Base-by-base conservation (phyloP, 306 rosid genomes). In the Rubus parviflorus region DNA sequence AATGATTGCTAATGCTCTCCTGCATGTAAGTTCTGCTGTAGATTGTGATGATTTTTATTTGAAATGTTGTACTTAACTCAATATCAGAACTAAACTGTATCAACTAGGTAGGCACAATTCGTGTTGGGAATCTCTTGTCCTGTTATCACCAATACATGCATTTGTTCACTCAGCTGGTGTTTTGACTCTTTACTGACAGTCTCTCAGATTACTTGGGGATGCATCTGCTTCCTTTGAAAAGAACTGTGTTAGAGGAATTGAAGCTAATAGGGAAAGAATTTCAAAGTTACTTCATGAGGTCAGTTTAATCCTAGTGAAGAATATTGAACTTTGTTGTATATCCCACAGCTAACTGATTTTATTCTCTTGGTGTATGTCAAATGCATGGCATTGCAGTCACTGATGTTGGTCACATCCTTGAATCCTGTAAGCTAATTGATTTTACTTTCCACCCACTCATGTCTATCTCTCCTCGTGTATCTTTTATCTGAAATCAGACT, bases 181-280 rank as follows among this genome's bases (percentile, higher is more conserved):
- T 70, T 68, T 71, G 48, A 71, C 48, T 79, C 40, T 57, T 61
- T 41, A 56, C 79, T 85, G 77, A 75, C 82, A 96, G 99, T 96
- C 99, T 4, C 43, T 93, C 74, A 91, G 99, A 88, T 89, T 96
- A 82, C 90, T 93, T 42, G 99, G 96, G 76, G 99, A 96, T 81
- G 92, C 99, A 75, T 87, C 97, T 66, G 88, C 90, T 74, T 96
- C 99, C 83, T 96, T 93, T 49, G 98, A 93, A 68, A 93, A 89
- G 96, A 96, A 96, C 87, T 96, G 99, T 51, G 97, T 91, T 20
- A 87, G 96, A 85, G 99, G 98, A 77, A 90, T 96, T 83, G 91
- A 88, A 81, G 99, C 99, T 47, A 93, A 96, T 23, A 89, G 75
- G 88, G 98, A 89, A 83, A 96, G 99, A 82, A 93, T 96, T 81